A percentile compares a stretch with the other conserved stretches of the same genome.
These are phyloP conservation scores for Pyrus betulifolia DNA, from an alignment of 306 rosid species.

Conservation along the genomic window DNA sequence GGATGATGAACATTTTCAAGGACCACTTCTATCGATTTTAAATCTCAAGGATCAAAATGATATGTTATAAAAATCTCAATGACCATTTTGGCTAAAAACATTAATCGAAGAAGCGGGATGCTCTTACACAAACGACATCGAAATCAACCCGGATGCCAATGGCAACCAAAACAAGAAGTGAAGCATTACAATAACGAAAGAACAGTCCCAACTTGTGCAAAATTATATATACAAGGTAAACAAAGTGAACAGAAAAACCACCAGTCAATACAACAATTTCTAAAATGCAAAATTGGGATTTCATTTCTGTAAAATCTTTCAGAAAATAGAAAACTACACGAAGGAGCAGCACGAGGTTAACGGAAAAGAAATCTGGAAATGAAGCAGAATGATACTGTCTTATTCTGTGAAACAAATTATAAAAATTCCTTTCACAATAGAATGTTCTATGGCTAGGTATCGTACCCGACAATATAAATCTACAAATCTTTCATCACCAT, in stretches of 20 bases:
- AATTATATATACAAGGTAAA: neutral
- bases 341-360: neutral
- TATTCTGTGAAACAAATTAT: slow-evolving; percentile 18
- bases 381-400: slow-evolving; percentile 20
- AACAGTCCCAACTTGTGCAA: neutral
- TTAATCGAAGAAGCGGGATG: neutral
- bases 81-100: too few species aligned
- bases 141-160: neutral
- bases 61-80: too few species aligned
- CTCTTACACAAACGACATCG: neutral
- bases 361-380: neutral
- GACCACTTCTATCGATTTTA: too few species aligned
- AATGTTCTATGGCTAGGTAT: slow-evolving; percentile 48
- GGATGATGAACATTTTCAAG: too few species aligned
- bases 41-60: too few species aligned
- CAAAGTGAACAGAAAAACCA: neutral
- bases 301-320: neutral
- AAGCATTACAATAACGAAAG: neutral
- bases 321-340: neutral
- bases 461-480: slow-evolving; percentile 43
- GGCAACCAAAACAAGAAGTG: neutral
- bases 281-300: slow-evolving; percentile 1
- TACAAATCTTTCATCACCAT: slow-evolving; percentile 57
- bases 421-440: slow-evolving; percentile 25
- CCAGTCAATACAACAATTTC: neutral